Base-by-base conservation (phyloP, 1,284 basidiomycete species). In the Megacollybia platyphylla region DNA sequence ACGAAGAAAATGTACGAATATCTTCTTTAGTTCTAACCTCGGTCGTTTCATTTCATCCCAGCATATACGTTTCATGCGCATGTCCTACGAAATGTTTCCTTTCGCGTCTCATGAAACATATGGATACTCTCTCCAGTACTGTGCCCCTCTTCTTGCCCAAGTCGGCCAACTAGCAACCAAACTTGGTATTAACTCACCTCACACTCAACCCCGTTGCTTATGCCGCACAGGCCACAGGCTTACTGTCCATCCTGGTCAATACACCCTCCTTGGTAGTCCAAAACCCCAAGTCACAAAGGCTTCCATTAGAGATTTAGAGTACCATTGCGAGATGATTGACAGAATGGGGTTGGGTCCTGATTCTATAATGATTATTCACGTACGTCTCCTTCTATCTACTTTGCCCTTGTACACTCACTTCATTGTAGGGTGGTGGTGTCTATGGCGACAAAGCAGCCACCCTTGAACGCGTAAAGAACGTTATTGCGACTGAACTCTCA, bases 1-100 rank as follows among this genome's bases (percentile, higher is more conserved):
- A 89, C 56, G 87, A 86, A 55, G 71, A 73, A 39, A 82, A 90
- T 58, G 72, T 73, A 55, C 40, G 64, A 54, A 13, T 36, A 15
- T 44, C 36, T 34, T 40, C 27, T n/a, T 32, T 24, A 13, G 30
- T 39, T 1, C 42, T 34, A 3, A n/a, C 4, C 15, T 34, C n/a
- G 4, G 15, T n/a, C 11, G 32, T 7, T 34, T n/a, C 3, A n/a
- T 4, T n/a, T 34, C 15, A 34, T 34, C 2, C 10, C 2, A 73
- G 68, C 68, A 75, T 36, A 87, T 90, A 43, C 73, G 71, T 26
- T 88, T 90, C 60, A 73, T 92, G 62, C 76, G 87, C 36, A 60
- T 94, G 51, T 91, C 89, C 0, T 87, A 84, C 3, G 87, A 91
- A 50, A 82, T 94, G 71, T 93, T 94, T 57, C 90, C 91, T 1